These are phyloP conservation scores for Russula foetens DNA, from an alignment of 768 basidiomycete species.

Conservation along the genomic window DNA sequence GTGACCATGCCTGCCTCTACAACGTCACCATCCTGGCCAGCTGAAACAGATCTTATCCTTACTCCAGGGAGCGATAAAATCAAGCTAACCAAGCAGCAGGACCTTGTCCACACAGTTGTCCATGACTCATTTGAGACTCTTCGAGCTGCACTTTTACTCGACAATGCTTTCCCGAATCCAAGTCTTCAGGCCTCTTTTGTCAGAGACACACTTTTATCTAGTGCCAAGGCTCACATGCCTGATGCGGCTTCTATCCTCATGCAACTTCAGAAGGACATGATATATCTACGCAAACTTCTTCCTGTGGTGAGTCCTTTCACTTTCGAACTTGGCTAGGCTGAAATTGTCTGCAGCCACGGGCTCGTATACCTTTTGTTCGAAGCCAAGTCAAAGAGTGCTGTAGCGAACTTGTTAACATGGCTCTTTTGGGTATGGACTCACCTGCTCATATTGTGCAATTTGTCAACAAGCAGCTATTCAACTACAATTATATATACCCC, in stretches of 20 bases:
- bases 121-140: not conserved
- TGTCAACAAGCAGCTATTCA: not conserved
- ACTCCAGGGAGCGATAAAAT: not conserved
- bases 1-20: too few relatives aligned
- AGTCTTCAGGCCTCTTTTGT: too few relatives aligned
- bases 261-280: not conserved
- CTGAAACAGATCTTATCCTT: not conserved
- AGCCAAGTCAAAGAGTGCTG: not conserved
- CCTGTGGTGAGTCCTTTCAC: not conserved
- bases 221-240: too few relatives aligned
- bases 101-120: not conserved
- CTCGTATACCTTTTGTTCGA: not conserved
- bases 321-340: too few relatives aligned
- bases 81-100: not conserved
- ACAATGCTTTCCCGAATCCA: not conserved
- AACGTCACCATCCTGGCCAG: too few relatives aligned
- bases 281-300: not conserved
- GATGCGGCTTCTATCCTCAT: not conserved
- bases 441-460: not conserved
- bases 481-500: not conserved
- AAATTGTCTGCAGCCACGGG: too few relatives aligned
- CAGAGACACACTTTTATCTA: too few relatives aligned
- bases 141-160: not conserved
- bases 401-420: not conserved
- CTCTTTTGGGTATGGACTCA: not conserved